Evolutionary conservation across 2,329 filamentous ascomycete species (phyloP).

Genomic region (Bretziella fagacearum): DNA sequence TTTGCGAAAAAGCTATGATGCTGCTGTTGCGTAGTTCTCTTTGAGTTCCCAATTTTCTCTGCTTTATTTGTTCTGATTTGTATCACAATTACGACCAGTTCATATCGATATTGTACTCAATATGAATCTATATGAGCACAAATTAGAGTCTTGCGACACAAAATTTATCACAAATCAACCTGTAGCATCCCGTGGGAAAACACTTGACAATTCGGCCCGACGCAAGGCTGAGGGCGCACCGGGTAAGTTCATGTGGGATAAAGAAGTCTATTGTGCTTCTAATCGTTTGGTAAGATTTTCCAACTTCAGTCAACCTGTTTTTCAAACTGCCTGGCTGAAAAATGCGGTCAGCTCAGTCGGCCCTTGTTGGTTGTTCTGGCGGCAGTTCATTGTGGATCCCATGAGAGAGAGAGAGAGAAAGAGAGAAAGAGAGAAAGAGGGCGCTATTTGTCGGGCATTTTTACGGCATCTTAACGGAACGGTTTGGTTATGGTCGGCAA

Average conservation of each 20-base stretch:
- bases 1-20: neutral
- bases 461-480: no score
- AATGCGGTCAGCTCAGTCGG: neutral
- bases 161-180: no score
- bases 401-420: neutral
- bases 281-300: no score
- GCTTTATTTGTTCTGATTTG: neutral
- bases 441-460: no score
- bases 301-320: neutral
- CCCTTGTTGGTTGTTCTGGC: neutral
- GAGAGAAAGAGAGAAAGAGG: neutral
- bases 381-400: no score
- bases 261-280: neutral
- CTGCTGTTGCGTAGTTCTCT: neutral
- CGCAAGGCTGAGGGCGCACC: neutral
- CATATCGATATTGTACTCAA: no score
- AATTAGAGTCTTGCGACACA: no score
- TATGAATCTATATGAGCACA: no score
- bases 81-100: neutral
- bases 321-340: neutral
- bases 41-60: neutral
- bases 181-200: no score
- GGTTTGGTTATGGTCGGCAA: no score
- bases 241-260: neutral
- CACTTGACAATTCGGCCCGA: neutral